Base-by-base conservation (phyloP, 306 rosid species). In the Rosa multiflora region DNA sequence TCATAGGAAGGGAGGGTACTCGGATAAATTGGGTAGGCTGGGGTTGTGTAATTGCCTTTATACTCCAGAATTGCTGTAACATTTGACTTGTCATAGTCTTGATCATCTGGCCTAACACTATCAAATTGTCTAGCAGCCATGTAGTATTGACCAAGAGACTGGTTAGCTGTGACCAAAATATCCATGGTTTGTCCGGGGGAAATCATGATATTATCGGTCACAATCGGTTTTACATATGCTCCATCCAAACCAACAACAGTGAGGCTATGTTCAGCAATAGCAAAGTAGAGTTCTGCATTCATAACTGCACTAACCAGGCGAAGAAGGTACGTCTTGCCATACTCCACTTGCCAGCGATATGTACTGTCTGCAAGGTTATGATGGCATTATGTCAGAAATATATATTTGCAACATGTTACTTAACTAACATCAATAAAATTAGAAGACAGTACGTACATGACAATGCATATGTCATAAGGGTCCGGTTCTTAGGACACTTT, bases 121-220 rank as follows among this genome's bases (percentile, higher is more conserved):
- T 35, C 46, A 37, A 14, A 35, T 66, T 66, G 82, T 43, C 79
- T 78, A 47, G 84, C 76, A 69, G 86, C 83, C 83, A 89, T 77
- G 69, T 87, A 89, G 56, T 87, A 89, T 23, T 49, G 55, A 61
- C 82, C 68, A 7, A 75, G 84, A 4, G 82, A 17, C 67, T 83
- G 89, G 70, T 83, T 85, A 1, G 89, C 88, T 37, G 77, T 10
- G 12, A 88, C 23, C 66, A 88, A 72, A 3, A 70, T 76, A 64
- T 88, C 91, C 51, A 83, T 83, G 15, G 89, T 70, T 68, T 86
- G 89, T 49, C 91, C 86, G 5, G 88, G 91, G n/a, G 82, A 9
- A 70, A 88, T 88, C 69, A 80, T 35, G 58, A 88, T 83, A 81
- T 48, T 64, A 46, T 80, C 77, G 10, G 44, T 74, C 13, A 49